Evolutionary conservation across 1,284 basidiomycete species (phyloP).

Genomic region (Boletellus sp.): DNA sequence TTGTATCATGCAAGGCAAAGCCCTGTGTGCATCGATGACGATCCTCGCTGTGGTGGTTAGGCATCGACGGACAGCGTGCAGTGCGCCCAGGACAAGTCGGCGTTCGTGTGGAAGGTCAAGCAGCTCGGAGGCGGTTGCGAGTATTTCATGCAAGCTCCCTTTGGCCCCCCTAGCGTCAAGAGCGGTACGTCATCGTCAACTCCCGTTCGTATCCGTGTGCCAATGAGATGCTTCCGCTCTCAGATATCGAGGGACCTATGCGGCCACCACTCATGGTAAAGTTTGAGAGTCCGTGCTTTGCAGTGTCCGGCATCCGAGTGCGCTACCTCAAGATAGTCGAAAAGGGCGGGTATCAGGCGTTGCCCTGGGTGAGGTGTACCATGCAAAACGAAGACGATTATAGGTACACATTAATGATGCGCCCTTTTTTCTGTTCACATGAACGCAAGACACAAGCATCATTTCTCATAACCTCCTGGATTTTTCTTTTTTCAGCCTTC

Average conservation of each 20-base stretch:
- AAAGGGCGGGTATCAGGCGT: slow-evolving; percentile 93
- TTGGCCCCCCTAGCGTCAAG: slow-evolving; percentile 87
- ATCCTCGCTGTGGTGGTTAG: slow-evolving; percentile 37
- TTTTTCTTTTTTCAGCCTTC: slow-evolving; percentile 43
- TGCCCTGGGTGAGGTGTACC: slow-evolving; percentile 91
- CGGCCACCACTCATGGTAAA: slow-evolving; percentile 94
- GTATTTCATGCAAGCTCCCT: slow-evolving; percentile 94
- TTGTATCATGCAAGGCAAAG: too few relatives aligned
- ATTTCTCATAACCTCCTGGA: too few relatives aligned
- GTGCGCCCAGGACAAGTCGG: slow-evolving; percentile 93
- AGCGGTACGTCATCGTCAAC: slow-evolving; percentile 56
- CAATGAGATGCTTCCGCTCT: neutral
- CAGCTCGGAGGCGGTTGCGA: slow-evolving; percentile 90
- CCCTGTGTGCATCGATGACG: neutral
- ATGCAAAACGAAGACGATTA: slow-evolving; percentile 97
- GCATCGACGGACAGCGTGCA: slow-evolving; percentile 89
- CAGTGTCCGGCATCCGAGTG: slow-evolving; percentile 94
- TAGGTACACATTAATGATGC: slow-evolving; percentile 59
- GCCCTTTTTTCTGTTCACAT: too few relatives aligned
- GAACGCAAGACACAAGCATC: too few relatives aligned
- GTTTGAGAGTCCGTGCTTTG: slow-evolving; percentile 98
- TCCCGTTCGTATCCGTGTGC: neutral
- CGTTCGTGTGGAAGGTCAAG: slow-evolving; percentile 98
- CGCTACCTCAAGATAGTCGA: slow-evolving; percentile 97
- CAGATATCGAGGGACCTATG: slow-evolving; percentile 40